Base-by-base conservation (phyloP, 2,329 filamentous ascomycete species). In the Phialophora expanda region DNA sequence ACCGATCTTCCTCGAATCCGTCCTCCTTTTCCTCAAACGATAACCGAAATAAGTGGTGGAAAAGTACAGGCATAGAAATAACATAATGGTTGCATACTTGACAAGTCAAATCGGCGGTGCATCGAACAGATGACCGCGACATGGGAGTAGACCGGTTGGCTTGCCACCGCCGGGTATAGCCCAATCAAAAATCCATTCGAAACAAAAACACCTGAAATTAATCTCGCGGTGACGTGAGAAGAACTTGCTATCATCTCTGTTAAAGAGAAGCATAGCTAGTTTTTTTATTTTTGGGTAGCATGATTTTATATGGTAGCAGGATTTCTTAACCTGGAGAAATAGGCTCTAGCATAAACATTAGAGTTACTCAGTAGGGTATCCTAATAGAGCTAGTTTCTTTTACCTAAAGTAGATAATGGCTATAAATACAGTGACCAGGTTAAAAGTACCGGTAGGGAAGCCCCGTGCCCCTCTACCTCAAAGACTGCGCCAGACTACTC, bases 91-190 rank as follows among this genome's bases (percentile, higher is more conserved):
- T 44, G 38, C 38, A 44, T 44, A 44, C 38, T 44, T 44, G 38
- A 44, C 38, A 44, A 44, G 38, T 44, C 38, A 44, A 44, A 44
- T 44, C 38, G 38, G 38, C 38, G 38, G 38, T 44, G 4, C 9
- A 34, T n/a, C n/a, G 17, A 38, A 17, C 34, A 12, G 17, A 34
- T 17, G 17, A n/a, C 38, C 38, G 38, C 38, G 14, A 44, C 17
- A 44, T 44, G 38, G 38, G 38, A n/a, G 38, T 44, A 44, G 38
- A 44, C 38, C 38, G 38, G 38, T 44, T 44, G 38, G 38, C 38
- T n/a, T 7, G 38, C 38, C 17, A 44, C 38, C 38, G 8, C 38
- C 38, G 38, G 38, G 17, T 44, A 44, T 44, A 44, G 38, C 38
- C 38, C 38, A 20, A 44, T 44, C 38, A 44, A n/a, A 20, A 38